These are phyloP conservation scores for Nitzschia sp. DNA, from an alignment of 108 stramenopile genomes.

Conservation along the genomic window DNA sequence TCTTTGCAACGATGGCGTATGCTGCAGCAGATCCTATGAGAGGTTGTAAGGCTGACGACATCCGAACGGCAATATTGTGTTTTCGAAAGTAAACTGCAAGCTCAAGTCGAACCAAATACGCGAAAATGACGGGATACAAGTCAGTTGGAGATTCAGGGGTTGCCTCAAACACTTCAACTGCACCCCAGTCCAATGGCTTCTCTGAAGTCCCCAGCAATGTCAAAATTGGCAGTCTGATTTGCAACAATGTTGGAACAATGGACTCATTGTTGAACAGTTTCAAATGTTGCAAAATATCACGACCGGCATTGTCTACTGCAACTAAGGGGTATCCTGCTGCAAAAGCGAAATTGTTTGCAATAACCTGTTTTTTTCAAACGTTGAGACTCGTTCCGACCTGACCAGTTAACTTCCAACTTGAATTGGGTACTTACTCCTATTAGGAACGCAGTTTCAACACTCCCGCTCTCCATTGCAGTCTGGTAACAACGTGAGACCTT, in stretches of 20 bases:
- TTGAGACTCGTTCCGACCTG: background rate
- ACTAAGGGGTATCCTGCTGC: constrained; percentile 29
- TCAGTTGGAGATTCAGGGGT: background rate
- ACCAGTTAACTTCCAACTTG: background rate
- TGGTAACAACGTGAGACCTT: background rate
- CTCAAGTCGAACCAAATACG: constrained; percentile 22
- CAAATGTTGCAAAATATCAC: constrained; percentile 28
- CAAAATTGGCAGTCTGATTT: constrained; percentile 16
- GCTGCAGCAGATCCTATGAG: background rate
- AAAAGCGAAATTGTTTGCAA: constrained; percentile 22
- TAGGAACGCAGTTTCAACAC: constrained; percentile 33
- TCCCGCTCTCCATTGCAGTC: constrained; percentile 33
- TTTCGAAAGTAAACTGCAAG: constrained; percentile 28
- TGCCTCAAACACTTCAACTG: constrained; percentile 9
- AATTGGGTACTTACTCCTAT: constrained; percentile 4
- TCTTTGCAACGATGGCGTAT: constrained; percentile 12
- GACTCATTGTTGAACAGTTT: constrained; percentile 15
- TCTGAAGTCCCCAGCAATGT: constrained; percentile 5
- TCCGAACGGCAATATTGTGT: constrained; percentile 22
- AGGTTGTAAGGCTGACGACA: constrained; percentile 15
- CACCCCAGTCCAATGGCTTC: constrained; percentile 25
- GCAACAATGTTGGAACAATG: background rate
- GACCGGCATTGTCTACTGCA: constrained; percentile 21
- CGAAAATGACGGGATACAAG: constrained; percentile 9
- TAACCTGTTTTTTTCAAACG: background rate